Conservation (phyloP, 345 rosid genomes). For the Boechera divaricarpa region DNA sequence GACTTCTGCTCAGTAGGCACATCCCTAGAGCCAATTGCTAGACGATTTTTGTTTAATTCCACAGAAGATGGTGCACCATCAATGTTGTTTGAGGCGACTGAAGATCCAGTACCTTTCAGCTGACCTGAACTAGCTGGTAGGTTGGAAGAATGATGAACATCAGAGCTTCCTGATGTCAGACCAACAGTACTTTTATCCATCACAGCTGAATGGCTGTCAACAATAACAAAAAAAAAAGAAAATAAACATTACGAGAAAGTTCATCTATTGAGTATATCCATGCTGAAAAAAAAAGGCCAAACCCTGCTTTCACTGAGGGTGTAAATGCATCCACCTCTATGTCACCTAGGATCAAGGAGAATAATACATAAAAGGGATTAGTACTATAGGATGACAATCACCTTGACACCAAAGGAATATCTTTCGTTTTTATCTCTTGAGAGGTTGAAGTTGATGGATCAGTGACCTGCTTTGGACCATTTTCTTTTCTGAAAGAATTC, state of each 20-base stretch:
- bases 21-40: slow-evolving; percentile 54
- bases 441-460: slow-evolving; percentile 53
- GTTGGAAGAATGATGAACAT: slow-evolving; percentile 40
- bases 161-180: slow-evolving; percentile 50
- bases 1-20: slow-evolving; percentile 48
- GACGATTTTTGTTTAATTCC: slow-evolving; percentile 50
- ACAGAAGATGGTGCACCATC: slow-evolving; percentile 44
- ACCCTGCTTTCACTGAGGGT: slow-evolving; percentile 20
- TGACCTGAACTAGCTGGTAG: slow-evolving; percentile 47
- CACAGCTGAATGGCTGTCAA: slow-evolving; percentile 54
- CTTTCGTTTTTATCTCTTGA: slow-evolving; percentile 56
- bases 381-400: slow-evolving; percentile 37
- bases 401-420: slow-evolving; percentile 55
- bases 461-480: slow-evolving; percentile 58
- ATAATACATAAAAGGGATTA: neutral
- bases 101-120: slow-evolving; percentile 51
- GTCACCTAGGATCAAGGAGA: slow-evolving; percentile 21
- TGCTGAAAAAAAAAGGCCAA: neutral
- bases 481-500: slow-evolving; percentile 61
- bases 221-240: slow-evolving; percentile 34
- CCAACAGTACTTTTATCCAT: slow-evolving; percentile 56
- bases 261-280: slow-evolving; percentile 3
- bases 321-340: slow-evolving; percentile 22
- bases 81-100: slow-evolving; percentile 46
- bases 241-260: slow-evolving; percentile 22